Conservation (phyloP, 2,329 filamentous ascomycete species). For the Sphaerulina musiva region DNA sequence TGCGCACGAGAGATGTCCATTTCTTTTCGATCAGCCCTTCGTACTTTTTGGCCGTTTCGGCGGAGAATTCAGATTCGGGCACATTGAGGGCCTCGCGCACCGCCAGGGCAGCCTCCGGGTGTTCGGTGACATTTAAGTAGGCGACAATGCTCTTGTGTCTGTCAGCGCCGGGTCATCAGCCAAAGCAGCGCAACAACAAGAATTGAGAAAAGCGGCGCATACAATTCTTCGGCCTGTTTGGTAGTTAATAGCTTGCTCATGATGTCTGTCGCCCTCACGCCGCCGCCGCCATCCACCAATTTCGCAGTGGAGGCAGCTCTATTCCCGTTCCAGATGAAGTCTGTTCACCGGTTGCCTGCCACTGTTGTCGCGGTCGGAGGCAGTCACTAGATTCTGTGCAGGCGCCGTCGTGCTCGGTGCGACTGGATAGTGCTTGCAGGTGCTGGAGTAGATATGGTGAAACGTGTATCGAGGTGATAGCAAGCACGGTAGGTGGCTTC, state of each 20-base stretch:
- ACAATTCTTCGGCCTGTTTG: constrained; percentile 85
- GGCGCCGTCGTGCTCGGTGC: neutral
- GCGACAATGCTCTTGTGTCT: constrained; percentile 93
- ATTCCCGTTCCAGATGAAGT: neutral
- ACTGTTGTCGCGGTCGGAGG: neutral
- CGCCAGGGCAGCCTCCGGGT: constrained; percentile 61
- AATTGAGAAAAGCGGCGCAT: constrained; percentile 38
- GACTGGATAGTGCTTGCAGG: neutral
- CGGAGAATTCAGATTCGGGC: constrained; percentile 62
- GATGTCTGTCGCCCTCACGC: constrained; percentile 16
- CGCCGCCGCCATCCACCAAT: constrained; percentile 22
- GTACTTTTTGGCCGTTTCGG: constrained; percentile 83
- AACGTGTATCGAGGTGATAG: neutral
- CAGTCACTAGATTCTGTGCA: neutral
- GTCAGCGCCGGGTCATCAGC: constrained; percentile 32
- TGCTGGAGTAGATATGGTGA: neutral
- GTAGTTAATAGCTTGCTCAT: constrained; percentile 72
- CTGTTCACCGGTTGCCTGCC: neutral
- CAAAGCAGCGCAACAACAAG: constrained; percentile 12
- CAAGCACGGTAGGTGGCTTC: neutral
- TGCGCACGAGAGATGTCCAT: constrained; percentile 89
- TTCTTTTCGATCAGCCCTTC: constrained; percentile 93
- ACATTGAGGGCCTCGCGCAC: constrained; percentile 73
- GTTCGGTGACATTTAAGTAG: constrained; percentile 69
- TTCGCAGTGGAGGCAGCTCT: neutral